These are phyloP conservation scores for Rubroshorea leprosula DNA, from an alignment of 345 rosid genomes.

Conservation along the genomic window DNA sequence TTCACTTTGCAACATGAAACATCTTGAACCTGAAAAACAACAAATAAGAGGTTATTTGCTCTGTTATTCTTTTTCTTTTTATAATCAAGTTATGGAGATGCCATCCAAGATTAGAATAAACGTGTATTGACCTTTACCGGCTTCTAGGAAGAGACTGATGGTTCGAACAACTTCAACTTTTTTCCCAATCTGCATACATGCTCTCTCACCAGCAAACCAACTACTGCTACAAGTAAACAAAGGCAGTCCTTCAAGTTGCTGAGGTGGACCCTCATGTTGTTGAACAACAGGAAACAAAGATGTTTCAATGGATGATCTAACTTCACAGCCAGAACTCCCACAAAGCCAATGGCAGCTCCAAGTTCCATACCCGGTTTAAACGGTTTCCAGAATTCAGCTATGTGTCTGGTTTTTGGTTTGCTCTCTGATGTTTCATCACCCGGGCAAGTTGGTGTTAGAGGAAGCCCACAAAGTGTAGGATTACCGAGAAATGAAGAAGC, in stretches of 20 bases:
- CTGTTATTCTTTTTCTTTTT: no score
- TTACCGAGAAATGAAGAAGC: constrained; percentile 21
- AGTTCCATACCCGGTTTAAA: neutral
- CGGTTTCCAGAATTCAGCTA: neutral
- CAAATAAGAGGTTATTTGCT: no score
- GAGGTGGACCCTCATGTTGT: neutral
- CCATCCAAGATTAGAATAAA: no score
- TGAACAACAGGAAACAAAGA: neutral
- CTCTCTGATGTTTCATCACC: neutral
- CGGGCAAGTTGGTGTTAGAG: neutral
- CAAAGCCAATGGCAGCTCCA: neutral
- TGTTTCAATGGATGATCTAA: neutral
- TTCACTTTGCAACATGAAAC: no score
- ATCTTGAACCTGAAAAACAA: no score
- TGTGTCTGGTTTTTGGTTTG: neutral
- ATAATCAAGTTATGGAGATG: no score
- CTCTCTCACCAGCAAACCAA: neutral
- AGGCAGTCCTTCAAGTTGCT: neutral
- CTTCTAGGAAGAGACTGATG: neutral
- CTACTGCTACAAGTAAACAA: neutral
- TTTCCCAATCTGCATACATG: neutral
- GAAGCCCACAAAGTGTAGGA: constrained; percentile 16
- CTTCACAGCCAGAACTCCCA: neutral
- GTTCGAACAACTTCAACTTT: neutral
- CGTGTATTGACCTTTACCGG: no score